phyloP scores from a whole-genome alignment of 495 filamentous ascomycete species.

The Daldinia grandis region DNA sequence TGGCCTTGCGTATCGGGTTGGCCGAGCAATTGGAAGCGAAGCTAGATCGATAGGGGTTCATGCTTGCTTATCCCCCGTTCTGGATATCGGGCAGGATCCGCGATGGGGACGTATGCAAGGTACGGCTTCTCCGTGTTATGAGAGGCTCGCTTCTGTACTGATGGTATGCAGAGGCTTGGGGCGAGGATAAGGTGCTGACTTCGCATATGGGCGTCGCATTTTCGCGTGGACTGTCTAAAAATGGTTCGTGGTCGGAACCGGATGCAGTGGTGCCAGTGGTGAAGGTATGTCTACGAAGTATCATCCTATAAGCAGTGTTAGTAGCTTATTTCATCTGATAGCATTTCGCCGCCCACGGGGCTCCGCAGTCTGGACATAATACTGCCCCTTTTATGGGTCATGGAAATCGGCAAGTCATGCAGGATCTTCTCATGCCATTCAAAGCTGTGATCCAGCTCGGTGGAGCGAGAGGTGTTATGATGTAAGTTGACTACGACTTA shows the following conservation, averaged over 20 bases:
- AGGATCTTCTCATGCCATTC: conserved; percentile 51
- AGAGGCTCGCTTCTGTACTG: neutral
- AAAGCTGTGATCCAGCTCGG: conserved; percentile 53
- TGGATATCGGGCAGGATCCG: conserved; percentile 54
- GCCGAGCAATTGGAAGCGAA: conserved; percentile 50
- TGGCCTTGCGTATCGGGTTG: conserved; percentile 49
- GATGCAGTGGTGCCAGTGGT: conserved; percentile 52
- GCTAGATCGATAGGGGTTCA: conserved; percentile 53
- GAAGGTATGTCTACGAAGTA: conserved; percentile 38
- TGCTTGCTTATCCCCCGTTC: conserved; percentile 52
- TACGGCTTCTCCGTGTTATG: conserved; percentile 12
- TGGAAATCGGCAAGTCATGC: conserved; percentile 50
- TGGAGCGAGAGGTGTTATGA: conserved; percentile 52
- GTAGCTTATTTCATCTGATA: conserved; percentile 23
- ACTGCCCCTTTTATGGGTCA: conserved; percentile 51
- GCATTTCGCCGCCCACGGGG: conserved; percentile 55
- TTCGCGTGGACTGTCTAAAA: conserved; percentile 51
- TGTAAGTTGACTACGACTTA: conserved; percentile 34
- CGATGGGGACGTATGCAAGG: conserved; percentile 55
- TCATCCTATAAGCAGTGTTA: neutral
- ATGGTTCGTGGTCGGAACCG: conserved; percentile 47
- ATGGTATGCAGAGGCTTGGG: conserved; percentile 49
- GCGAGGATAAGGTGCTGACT: conserved; percentile 55
- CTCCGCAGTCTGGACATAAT: conserved; percentile 50
- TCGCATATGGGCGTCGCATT: conserved; percentile 54